phyloP scores from a whole-genome alignment of 441 rosid genomes.

The Theobroma grandiflorum region DNA sequence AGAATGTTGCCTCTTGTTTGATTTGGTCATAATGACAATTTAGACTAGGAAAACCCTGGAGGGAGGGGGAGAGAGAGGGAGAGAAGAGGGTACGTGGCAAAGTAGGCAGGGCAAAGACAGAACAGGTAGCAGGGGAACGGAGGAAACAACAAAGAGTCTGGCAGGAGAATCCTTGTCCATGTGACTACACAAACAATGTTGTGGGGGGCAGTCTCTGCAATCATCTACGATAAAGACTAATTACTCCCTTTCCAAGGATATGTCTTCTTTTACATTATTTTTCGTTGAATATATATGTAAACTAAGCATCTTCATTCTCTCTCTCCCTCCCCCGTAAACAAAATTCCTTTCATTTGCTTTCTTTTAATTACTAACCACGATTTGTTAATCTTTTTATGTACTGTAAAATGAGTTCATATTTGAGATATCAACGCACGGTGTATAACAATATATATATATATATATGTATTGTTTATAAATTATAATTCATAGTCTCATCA shows the following conservation, averaged over 20 bases:
- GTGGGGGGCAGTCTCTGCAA: conserved; percentile 18
- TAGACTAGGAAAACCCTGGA: neutral
- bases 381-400: too few relatives aligned
- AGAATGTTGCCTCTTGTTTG: neutral
- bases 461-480: too few relatives aligned
- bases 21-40: conserved; percentile 20
- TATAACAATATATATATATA: too few relatives aligned
- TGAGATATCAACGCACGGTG: too few relatives aligned
- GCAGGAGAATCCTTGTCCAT: conserved; percentile 31
- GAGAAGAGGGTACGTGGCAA: conserved; percentile 19
- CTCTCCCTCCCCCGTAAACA: neutral
- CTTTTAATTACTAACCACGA: too few relatives aligned
- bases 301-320: neutral
- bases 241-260: conserved; percentile 9
- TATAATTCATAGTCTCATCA: too few relatives aligned
- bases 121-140: conserved; percentile 1
- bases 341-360: neutral
- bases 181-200: conserved; percentile 13
- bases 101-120: conserved; percentile 9
- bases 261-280: neutral
- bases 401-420: too few relatives aligned
- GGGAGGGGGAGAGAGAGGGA: neutral
- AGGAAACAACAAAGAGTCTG: conserved; percentile 16
- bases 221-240: conserved; percentile 25
- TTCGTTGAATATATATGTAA: neutral